Evolutionary conservation across 1,139 yeast species (phyloP).

Genomic region (Barnettozyma hawaiiensis): DNA sequence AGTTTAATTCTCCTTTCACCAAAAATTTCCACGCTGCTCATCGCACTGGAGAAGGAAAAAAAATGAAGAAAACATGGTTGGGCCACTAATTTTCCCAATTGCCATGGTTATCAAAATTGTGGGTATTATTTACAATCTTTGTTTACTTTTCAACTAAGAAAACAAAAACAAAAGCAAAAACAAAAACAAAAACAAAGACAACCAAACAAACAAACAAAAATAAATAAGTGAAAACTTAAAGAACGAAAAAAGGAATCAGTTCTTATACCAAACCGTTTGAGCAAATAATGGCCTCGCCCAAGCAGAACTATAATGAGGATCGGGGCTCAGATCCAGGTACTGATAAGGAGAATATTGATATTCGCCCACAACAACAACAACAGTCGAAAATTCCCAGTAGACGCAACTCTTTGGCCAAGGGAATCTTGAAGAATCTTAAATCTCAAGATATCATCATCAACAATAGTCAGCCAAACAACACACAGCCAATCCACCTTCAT

Average conservation of each 20-base stretch:
- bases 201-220: no score
- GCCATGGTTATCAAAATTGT: neutral
- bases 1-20: neutral
- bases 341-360: constrained; percentile 15
- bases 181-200: no score
- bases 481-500: constrained; percentile 26
- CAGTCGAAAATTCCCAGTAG: constrained; percentile 18
- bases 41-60: constrained; percentile 3
- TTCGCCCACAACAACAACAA: no score
- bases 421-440: constrained; percentile 31
- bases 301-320: neutral
- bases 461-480: constrained; percentile 17
- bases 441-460: constrained; percentile 24
- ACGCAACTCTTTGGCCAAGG: constrained; percentile 33
- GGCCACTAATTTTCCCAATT: neutral
- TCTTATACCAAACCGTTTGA: no score
- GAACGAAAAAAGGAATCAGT: neutral
- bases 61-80: neutral
- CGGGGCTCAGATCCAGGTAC: neutral
- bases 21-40: neutral
- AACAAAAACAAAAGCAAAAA: constrained; percentile 4
- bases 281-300: neutral
- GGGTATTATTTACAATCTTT: neutral
- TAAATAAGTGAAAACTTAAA: no score
- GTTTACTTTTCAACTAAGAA: constrained; percentile 7